phyloP scores from a whole-genome alignment of 805 yeast genomes.

The Sugiyamaella floridensis region DNA sequence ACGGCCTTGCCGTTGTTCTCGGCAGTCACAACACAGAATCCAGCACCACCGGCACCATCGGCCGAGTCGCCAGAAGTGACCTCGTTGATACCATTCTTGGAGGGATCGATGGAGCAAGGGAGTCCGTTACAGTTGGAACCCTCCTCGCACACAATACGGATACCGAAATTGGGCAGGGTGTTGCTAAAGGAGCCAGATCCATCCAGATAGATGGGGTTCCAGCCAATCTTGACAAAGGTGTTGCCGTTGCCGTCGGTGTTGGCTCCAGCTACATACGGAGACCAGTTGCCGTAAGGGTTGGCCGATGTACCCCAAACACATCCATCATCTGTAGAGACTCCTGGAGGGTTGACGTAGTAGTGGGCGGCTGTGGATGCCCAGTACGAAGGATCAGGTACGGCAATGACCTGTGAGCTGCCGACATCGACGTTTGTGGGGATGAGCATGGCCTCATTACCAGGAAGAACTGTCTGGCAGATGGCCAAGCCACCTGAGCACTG shows the following conservation, averaged over 20 bases:
- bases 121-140: conserved; percentile 63
- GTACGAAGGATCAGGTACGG: conserved; percentile 73
- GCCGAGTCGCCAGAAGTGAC: conserved; percentile 38
- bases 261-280: conserved; percentile 91
- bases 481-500: conserved; percentile 56
- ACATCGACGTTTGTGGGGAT: conserved; percentile 69
- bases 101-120: conserved; percentile 78
- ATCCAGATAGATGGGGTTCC: conserved; percentile 83
- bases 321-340: conserved; percentile 82
- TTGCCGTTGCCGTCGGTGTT: conserved; percentile 63
- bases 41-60: conserved; percentile 57
- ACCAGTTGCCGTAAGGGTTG: conserved; percentile 80
- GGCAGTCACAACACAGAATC: conserved; percentile 83
- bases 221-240: conserved; percentile 79
- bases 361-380: conserved; percentile 87
- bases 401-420: conserved; percentile 46
- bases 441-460: conserved; percentile 92
- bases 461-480: conserved; percentile 86
- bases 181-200: conserved; percentile 44
- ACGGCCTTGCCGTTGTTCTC: conserved; percentile 53
- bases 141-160: conserved; percentile 68
- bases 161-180: conserved; percentile 58
- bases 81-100: conserved; percentile 50
- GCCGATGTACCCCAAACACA: conserved; percentile 80
- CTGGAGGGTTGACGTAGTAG: conserved; percentile 92